Evolutionary conservation across 345 rosid genomes (phyloP), one percentile per base, ranked within the genome.

Genomic region (Citrus medica): DNA sequence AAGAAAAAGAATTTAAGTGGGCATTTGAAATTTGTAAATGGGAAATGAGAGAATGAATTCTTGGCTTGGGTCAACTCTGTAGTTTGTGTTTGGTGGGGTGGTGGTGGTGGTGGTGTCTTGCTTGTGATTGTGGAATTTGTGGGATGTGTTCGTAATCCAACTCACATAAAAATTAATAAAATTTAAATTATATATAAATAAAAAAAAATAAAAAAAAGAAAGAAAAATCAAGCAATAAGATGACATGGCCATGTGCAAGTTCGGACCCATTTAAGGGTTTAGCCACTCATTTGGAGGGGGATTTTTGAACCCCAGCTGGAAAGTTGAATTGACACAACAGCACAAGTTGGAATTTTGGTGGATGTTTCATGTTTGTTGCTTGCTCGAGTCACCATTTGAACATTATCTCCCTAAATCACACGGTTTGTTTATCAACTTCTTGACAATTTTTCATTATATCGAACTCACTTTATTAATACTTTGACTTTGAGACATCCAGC

Each of bases 171-270:
- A 60, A 10, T 4, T n/a, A 24, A 46, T 46, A 13, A 46, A 46
- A 46, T 3, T 46, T 46, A 3, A 46, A 46, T 46, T 10, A 42
- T 46, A 35, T 33, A 33, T 5, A n/a, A n/a, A 5, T 33, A 33
- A 33, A 25, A 5, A n/a, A n/a, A n/a, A 25, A 25, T 25, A 69
- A 25, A 80, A 0, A 30, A 30, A n/a, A 27, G 1, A 27, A 58
- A 1, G 24, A 62, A 35, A 53, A 2, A 40, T 27, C 14, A 48
- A 64, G 38, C 38, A 75, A 75, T 14, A 40, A 10, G 81, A 64
- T 81, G 85, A 81, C 74, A 79, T 84, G 86, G 86, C 90, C 90
- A 86, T 78, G 87, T 88, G 87, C 72, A 2, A 1, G 33, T n/a
- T 33, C 24, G 84, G 82, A 12, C 84, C 86, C 84, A 68, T 6